Conservation (phyloP, 1,139 yeast genomes). For the Yamadazyma oceani region DNA sequence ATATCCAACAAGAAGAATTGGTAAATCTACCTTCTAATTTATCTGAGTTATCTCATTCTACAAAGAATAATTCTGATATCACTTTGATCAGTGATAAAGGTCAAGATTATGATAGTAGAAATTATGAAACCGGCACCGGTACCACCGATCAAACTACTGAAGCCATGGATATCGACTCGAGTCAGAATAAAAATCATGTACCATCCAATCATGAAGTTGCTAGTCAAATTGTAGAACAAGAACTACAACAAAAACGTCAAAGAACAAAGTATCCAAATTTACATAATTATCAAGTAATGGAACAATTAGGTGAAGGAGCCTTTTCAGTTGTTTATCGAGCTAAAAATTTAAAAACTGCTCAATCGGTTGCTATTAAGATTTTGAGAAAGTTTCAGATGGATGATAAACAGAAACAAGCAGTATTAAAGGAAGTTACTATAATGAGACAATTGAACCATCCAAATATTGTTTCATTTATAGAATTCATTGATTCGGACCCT, state of each 20-base stretch:
- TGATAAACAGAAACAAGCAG: slow-evolving; percentile 51
- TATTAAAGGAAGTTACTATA: slow-evolving; percentile 57
- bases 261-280: slow-evolving; percentile 45
- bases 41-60: slow-evolving; percentile 2
- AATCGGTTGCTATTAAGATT: slow-evolving; percentile 69
- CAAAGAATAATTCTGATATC: slow-evolving; percentile 6
- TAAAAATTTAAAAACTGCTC: slow-evolving; percentile 36
- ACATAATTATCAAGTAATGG: slow-evolving; percentile 53
- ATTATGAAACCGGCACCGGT: background rate
- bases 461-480: slow-evolving; percentile 48
- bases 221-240: slow-evolving; percentile 63
- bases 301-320: slow-evolving; percentile 89
- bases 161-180: too few species aligned
- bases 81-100: slow-evolving; percentile 7
- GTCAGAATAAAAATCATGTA: slow-evolving; percentile 13
- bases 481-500: slow-evolving; percentile 47
- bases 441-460: slow-evolving; percentile 56
- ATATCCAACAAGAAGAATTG: slow-evolving; percentile 4
- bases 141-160: background rate
- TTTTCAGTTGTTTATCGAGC: slow-evolving; percentile 88
- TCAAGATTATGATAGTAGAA: background rate
- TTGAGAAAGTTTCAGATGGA: slow-evolving; percentile 58
- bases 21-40: slow-evolving; percentile 8
- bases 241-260: slow-evolving; percentile 37
- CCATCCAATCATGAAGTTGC: slow-evolving; percentile 50